Conservation (phyloP, 805 yeast genomes). For the Lipomyces kockii region DNA sequence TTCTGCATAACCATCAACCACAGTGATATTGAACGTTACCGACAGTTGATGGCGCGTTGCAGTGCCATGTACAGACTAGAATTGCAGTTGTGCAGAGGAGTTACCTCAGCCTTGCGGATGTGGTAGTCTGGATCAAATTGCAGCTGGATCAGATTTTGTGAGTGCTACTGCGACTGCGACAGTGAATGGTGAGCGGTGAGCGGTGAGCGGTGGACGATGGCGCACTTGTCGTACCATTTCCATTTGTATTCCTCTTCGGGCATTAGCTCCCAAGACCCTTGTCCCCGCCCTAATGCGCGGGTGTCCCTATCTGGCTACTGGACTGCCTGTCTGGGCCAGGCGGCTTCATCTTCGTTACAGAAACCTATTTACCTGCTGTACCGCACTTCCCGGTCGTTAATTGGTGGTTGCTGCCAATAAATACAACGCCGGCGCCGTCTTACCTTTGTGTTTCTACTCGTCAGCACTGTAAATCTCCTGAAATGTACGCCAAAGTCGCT, state of each 20-base stretch:
- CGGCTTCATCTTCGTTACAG: neutral
- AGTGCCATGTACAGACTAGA: neutral
- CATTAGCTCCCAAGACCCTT: neutral
- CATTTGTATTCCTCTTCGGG: neutral
- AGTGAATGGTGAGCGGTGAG: neutral
- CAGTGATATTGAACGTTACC: no score
- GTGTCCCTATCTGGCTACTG: neutral
- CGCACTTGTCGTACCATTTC: no score
- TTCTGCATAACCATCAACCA: no score
- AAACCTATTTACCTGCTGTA: neutral
- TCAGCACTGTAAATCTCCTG: neutral
- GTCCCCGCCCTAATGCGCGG: neutral
- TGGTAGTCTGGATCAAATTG: no score
- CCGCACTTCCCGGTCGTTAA: neutral
- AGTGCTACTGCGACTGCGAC: neutral
- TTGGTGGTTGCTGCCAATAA: neutral
- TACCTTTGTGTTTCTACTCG: neutral
- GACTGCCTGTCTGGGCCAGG: neutral
- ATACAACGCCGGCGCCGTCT: neutral
- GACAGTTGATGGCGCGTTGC: no score
- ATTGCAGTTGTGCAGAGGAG: no score
- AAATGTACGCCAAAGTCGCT: conserved; percentile 12
- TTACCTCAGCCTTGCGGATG: neutral
- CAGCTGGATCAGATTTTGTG: no score
- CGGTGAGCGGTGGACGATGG: neutral